Evolutionary conservation across 306 rosid species (phyloP), one percentile per base, ranked within the genome.

Genomic region (Biancaea sappan): DNA sequence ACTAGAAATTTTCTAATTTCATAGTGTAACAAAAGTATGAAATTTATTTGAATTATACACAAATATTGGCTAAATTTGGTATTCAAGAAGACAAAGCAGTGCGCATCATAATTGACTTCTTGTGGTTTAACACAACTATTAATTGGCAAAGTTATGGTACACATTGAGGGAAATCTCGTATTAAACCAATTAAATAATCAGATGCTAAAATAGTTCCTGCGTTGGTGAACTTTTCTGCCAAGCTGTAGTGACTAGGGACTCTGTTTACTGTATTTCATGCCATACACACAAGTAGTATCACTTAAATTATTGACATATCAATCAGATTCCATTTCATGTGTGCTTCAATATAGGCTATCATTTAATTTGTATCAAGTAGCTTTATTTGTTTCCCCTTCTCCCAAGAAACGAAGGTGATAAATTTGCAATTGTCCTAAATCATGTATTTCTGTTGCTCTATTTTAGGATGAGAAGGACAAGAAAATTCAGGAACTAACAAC

Each of bases 401-500:
- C 63, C 65, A 25, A 40, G 24, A 52, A 78, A 53, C 16, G 57
- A 54, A 62, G 59, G 28, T 28, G 68, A 61, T 41, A 54, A 46
- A 59, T 62, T 19, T 40, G 73, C 53, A 24, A 52, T 66, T 58
- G 63, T 35, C 50, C 22, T 63, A 62, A 26, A 26, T 67, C 25
- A 60, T 24, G 8, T 29, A 8, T 21, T 79, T 75, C 66, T 46
- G 21, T 25, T 71, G 16, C 18, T 25, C 47, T 69, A 60, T 56
- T 88, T 59, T 65, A 94, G 97, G 98, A 94, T 77, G 98, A 94
- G 73, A 94, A 88, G 84, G 96, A 94, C 83, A 94, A 84, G 81
- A 92, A 40, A 83, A 91, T 94, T 80, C 98, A 89, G 82, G 98
- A 94, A 77, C 76, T 94, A 76, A 91, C 96, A 46, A 73, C 84